A percentile compares a stretch with the other conserved stretches of the same genome.
Evolutionary conservation across 108 stramenopile genomes (phyloP).

Genomic region (Cyclotella kingstonii): DNA sequence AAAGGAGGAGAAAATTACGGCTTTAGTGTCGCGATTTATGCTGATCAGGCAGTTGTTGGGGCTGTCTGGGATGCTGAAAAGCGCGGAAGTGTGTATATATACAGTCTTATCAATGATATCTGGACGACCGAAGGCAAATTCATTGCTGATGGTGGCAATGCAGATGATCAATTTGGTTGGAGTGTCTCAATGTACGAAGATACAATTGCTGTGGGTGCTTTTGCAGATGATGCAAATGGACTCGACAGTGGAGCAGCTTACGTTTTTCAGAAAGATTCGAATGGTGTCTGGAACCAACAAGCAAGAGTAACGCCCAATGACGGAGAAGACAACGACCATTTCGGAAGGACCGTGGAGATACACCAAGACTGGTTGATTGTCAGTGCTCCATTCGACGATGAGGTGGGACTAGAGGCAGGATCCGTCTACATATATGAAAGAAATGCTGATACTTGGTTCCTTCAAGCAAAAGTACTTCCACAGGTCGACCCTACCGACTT

Average conservation of each 20-base stretch:
- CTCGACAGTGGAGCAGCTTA: slow-evolving; percentile 26
- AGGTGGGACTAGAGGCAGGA: slow-evolving; percentile 17
- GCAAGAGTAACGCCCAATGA: slow-evolving; percentile 16
- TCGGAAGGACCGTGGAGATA: slow-evolving; percentile 25
- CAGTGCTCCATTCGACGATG: slow-evolving; percentile 26
- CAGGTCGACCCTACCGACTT: slow-evolving; percentile 11
- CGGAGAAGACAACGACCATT: slow-evolving; percentile 26
- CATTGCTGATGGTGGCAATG: slow-evolving; percentile 7
- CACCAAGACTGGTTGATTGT: slow-evolving; percentile 31
- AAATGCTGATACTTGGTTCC: slow-evolving; percentile 13
- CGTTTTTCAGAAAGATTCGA: slow-evolving; percentile 16
- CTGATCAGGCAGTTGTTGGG: slow-evolving; percentile 20
- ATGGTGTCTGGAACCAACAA: slow-evolving; percentile 20
- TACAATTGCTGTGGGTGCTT: slow-evolving; percentile 31
- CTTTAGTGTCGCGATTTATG: slow-evolving; percentile 23
- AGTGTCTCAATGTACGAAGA: slow-evolving; percentile 25
- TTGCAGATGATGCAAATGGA: slow-evolving; percentile 25
- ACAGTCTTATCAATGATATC: slow-evolving; percentile 2
- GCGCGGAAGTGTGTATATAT: slow-evolving; percentile 21
- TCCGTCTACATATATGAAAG: slow-evolving; percentile 20
- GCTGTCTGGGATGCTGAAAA: slow-evolving; percentile 22
- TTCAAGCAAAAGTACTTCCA: slow-evolving; percentile 14
- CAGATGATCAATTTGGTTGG: slow-evolving; percentile 31
- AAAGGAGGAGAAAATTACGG: slow-evolving; percentile 27
- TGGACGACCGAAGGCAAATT: slow-evolving; percentile 25